phyloP scores from a whole-genome alignment of 306 rosid genomes.

The Medicago ruthenica region DNA sequence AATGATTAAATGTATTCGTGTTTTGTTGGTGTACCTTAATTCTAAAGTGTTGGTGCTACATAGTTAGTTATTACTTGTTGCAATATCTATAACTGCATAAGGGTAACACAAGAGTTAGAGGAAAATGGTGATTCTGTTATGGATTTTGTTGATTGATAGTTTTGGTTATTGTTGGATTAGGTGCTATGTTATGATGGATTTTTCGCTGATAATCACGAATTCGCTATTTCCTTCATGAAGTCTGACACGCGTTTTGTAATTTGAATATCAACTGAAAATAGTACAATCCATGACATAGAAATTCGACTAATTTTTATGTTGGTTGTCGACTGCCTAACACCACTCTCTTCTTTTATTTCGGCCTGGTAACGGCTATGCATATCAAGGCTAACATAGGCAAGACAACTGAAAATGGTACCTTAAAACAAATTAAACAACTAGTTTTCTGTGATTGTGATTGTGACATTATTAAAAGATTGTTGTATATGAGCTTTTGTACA shows the following conservation, averaged over 20 bases:
- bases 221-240: background rate
- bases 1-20: background rate
- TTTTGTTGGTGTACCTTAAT: background rate
- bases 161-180: constrained; percentile 3
- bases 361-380: too few species aligned
- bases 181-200: background rate
- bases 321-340: too few species aligned
- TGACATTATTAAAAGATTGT: constrained; percentile 17
- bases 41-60: background rate
- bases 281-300: too few species aligned
- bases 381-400: too few species aligned
- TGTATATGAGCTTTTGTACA: constrained; percentile 1
- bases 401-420: background rate
- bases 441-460: constrained; percentile 29
- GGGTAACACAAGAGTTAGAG: background rate
- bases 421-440: background rate
- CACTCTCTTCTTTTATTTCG: too few species aligned
- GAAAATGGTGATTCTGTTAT: constrained; percentile 4
- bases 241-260: background rate
- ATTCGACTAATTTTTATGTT: too few species aligned
- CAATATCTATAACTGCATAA: constrained; percentile 16
- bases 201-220: background rate
- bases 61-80: background rate
- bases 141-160: constrained; percentile 9
- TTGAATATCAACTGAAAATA: background rate